Base-by-base conservation (phyloP, 177 flowering plant genomes). In the Vitis hybrid region DNA sequence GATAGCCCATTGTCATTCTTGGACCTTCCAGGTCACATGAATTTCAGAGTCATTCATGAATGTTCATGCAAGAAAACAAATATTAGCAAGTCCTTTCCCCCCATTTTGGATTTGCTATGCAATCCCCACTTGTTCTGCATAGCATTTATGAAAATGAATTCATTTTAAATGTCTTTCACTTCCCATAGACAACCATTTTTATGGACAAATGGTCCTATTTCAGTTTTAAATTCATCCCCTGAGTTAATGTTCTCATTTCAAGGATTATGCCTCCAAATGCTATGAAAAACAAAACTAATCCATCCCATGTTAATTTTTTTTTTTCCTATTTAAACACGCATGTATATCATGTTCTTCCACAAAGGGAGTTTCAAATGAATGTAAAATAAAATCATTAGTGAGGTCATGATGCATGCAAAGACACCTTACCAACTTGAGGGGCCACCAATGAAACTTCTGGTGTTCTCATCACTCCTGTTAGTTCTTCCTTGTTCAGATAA, bases 381-480 rank as follows among this genome's bases (percentile, higher is more conserved):
- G 11, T 11, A 56, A 59, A 16, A 62, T 48, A 12, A 11, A 53
- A 12, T 29, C 52, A 60, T 33, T 20, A 56, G 22, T 31, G 49
- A 31, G 39, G 31, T 39, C 20, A 45, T 1, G 51, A 11, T 62
- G 2, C 14, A 13, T 26, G 10, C 16, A 60, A 26, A 60, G n/a
- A 29, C 26, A 55, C 10, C 72, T 31, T 86, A 91, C 97, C 93
- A 90, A 70, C 80, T 84, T 49, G 92, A 83, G 29, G 89, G 87
- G 11, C 83, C 84, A 18, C 92, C 88, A 50, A 74, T 62, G 53
- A 79, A 80, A 51, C 70, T 76, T 70, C 62, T 78, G 19, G 60
- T 55, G 31, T 22, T 72, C 29, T 61, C 69, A 57, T 60, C 76
- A 78, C 62, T 67, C 70, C 56, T 71, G 20, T 56, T 70, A 62